Base-by-base conservation (phyloP, 1,139 yeast species). In the Debaryomyces sp. region DNA sequence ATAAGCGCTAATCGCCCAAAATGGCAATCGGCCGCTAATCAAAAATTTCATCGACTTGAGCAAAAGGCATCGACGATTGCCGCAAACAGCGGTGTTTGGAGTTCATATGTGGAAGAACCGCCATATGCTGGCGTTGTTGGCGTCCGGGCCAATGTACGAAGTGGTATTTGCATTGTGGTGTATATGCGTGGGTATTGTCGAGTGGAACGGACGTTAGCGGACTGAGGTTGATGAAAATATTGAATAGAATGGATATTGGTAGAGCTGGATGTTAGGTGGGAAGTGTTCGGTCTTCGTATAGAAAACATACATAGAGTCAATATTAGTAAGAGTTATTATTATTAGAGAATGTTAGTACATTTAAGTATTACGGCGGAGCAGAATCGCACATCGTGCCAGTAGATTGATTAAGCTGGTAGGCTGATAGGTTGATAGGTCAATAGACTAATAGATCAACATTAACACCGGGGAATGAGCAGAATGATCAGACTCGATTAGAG, bases 1-100 rank as follows among this genome's bases (percentile, higher is more conserved):
- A 35, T 35, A 17, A 34, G 38, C 38, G 38, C 38, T 10, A 21
- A 35, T n/a, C 15, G 23, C 38, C 38, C 38, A 21, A 35, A 35
- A 35, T 15, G 38, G 38, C 5, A 35, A 35, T 35, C 7, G 23
- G 38, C 38, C 38, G 38, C 38, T 35, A 35, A 35, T 35, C n/a
- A 22, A 35, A 29, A 32, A 32, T 32, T 32, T 32, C 35, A 2
- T 32, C 18, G 21, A 32, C 12, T 32, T 15, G 18, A 15, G 18
- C 34, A 17, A 32, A 18, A 18, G 22, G 21, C 35, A 13, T 17
- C 12, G 10, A 13, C 35, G 22, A 32, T 32, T 32, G 35, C 35
- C 22, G 38, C 26, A 35, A 35, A 12, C 5, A 12, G 15, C 24
- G 26, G 26, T 21, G 6, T n/a, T 21, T 35, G 26, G 35, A 30